Base-by-base conservation (phyloP, 306 rosid genomes). In the Malus asiatica region DNA sequence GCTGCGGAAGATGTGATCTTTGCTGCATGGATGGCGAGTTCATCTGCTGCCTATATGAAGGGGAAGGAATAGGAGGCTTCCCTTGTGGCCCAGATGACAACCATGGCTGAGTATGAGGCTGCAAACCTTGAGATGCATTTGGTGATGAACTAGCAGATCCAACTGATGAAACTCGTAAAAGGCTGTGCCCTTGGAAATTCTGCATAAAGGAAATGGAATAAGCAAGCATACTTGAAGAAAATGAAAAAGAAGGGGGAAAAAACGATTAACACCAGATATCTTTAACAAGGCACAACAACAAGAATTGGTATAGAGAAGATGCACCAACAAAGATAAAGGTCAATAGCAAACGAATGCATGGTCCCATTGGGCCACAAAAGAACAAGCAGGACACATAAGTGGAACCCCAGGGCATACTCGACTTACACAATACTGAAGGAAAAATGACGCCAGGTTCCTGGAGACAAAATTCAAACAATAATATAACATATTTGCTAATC, bases 41-140 rank as follows among this genome's bases (percentile, higher is more conserved):
- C 78, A 87, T 59, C 57, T 85, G 99, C 82, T 88, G 98, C 87
- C 98, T 85, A 82, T 81, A 90, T 12, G 95, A 74, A 29, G 93
- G 79, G 69, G 97, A 65, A 45, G 97, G 93, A 72, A 92, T 79
- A 67, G 97, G 99, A 79, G 99, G 99, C 87, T 90, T 92, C 76
- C 97, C 99, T 84, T 84, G 92, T 16, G 96, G 72, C 42, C 86
- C 96, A 82, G 97, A 85, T 58, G 96, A 83, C 84, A 92, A 73
- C 99, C 97, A 95, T 23, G 97, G 97, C 84, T 95, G 97, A 80
- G 87, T 95, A 76, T 83, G 79, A 69, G 89, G 78, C 81, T 88
- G 95, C 83, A 87, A 66, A 77, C 79, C 73, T 77, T 88, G 97
- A 45, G 99, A 78, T 40, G 86, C 78, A 79, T 77, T 90, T 44